Conservation (phyloP, 208 protist species). For the Tetramitus jugosus region DNA sequence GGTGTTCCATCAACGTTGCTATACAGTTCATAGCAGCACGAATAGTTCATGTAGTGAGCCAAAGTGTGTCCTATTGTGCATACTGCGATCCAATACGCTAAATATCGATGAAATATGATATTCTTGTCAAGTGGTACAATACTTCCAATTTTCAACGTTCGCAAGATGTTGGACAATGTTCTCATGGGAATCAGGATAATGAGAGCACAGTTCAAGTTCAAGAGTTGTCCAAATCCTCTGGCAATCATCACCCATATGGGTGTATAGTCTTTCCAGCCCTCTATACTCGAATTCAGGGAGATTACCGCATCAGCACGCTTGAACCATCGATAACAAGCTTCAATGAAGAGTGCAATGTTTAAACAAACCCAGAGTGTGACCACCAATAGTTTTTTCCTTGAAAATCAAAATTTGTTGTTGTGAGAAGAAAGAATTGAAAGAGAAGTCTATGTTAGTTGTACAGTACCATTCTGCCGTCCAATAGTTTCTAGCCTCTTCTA, state of each 20-base stretch:
- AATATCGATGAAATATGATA: conserved; percentile 47
- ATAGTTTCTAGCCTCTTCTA: too few relatives aligned
- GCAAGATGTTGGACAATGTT: neutral
- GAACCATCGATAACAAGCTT: neutral
- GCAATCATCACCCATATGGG: conserved; percentile 9
- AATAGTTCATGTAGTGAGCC: neutral
- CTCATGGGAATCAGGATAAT: conserved; percentile 1
- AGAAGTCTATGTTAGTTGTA: too few relatives aligned
- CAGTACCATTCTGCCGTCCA: too few relatives aligned
- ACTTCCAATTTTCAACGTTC: neutral
- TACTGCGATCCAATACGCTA: conserved; percentile 34
- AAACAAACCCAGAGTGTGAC: neutral
- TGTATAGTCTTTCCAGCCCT: neutral
- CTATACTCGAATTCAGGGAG: neutral
- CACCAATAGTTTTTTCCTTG: neutral
- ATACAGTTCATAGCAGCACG: neutral
- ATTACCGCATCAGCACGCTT: neutral
- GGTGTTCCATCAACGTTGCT: neutral
- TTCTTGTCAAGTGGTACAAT: conserved; percentile 51
- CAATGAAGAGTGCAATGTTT: conserved; percentile 12
- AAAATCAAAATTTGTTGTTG: too few relatives aligned
- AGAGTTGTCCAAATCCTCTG: conserved; percentile 15
- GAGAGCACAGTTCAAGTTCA: conserved; percentile 13
- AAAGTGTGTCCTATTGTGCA: conserved; percentile 14
- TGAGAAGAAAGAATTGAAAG: too few relatives aligned